A percentile compares a stretch with the other conserved stretches of the same genome.
Evolutionary conservation across 2,329 filamentous ascomycete species (phyloP).

Genomic region (Alternaria metachromatica): DNA sequence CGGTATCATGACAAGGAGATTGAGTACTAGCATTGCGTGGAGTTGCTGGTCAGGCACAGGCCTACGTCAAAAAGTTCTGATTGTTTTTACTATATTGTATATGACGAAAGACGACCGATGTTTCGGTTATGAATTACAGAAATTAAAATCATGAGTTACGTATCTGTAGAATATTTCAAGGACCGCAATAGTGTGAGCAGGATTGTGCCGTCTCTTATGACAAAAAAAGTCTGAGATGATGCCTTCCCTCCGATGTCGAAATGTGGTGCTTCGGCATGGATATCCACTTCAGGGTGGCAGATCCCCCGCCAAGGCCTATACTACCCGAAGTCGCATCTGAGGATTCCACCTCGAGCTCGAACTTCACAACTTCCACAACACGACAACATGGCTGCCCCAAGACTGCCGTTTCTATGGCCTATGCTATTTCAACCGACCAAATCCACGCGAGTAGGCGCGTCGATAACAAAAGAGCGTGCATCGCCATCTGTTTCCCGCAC

Average conservation of each 20-base stretch:
- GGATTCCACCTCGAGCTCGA: conserved; percentile 4
- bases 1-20: background rate
- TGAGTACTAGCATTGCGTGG: conserved; percentile 7
- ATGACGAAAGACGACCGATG: background rate
- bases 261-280: conserved; percentile 7
- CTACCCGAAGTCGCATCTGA: conserved; percentile 16
- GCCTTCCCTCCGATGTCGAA: background rate
- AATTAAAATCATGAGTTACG: background rate
- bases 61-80: background rate
- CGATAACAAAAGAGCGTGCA: conserved; percentile 11
- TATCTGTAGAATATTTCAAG: background rate
- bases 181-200: background rate
- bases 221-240: background rate
- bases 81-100: background rate
- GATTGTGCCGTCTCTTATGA: background rate
- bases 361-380: conserved; percentile 2
- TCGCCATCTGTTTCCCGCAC: conserved; percentile 11
- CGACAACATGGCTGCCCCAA: conserved; percentile 51
- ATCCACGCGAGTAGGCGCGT: conserved; percentile 26
- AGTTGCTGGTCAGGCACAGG: background rate
- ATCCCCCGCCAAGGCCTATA: conserved; percentile 18
- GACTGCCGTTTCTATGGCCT: conserved; percentile 57
- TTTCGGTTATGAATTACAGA: background rate
- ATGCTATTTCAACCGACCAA: conserved; percentile 49
- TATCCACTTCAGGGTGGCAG: conserved; percentile 17